Percentiles rank a stretch among this genome's conserved stretches.
Evolutionary conservation across 495 filamentous ascomycete genomes (phyloP).

Genomic region (Annulohypoxylon nitens): DNA sequence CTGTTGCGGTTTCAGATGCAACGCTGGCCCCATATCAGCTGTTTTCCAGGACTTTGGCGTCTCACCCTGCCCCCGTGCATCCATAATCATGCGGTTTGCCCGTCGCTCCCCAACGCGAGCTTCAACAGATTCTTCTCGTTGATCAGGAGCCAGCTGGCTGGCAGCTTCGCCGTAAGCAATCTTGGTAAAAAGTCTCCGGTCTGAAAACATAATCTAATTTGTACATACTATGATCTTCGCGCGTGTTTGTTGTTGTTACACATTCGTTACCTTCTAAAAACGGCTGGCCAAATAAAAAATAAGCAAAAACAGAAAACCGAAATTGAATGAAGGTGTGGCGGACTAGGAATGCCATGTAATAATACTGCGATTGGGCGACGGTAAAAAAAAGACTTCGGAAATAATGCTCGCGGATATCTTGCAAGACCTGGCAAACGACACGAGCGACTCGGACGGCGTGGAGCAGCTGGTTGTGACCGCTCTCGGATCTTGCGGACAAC

Average conservation of each 20-base stretch:
- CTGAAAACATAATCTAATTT: slow-evolving; percentile 19
- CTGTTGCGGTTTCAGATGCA: slow-evolving; percentile 43
- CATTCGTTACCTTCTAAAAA: slow-evolving; percentile 28
- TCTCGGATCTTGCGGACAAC: slow-evolving; percentile 45
- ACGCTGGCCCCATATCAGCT: slow-evolving; percentile 51
- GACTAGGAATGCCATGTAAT: slow-evolving; percentile 31
- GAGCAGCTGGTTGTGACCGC: slow-evolving; percentile 49
- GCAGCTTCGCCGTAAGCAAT: slow-evolving; percentile 27
- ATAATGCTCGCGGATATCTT: slow-evolving; percentile 47
- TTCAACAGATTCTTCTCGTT: slow-evolving; percentile 17
- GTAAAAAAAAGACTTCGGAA: slow-evolving; percentile 20
- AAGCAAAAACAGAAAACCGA: background rate
- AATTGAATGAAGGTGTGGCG: slow-evolving; percentile 9
- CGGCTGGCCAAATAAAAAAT: slow-evolving; percentile 30
- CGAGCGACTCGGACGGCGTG: slow-evolving; percentile 42
- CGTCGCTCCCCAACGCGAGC: slow-evolving; percentile 18
- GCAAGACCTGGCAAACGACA: slow-evolving; percentile 39
- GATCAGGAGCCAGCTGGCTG: slow-evolving; percentile 39
- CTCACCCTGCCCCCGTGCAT: slow-evolving; percentile 44
- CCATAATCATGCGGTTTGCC: slow-evolving; percentile 42
- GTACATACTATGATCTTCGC: slow-evolving; percentile 42
- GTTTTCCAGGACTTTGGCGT: slow-evolving; percentile 48
- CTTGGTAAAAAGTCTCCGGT: slow-evolving; percentile 1
- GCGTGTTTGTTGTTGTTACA: slow-evolving; percentile 21
- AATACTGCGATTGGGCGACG: slow-evolving; percentile 23